Evolutionary conservation across 306 rosid species (phyloP).

Genomic region (Rubus parviflorus): DNA sequence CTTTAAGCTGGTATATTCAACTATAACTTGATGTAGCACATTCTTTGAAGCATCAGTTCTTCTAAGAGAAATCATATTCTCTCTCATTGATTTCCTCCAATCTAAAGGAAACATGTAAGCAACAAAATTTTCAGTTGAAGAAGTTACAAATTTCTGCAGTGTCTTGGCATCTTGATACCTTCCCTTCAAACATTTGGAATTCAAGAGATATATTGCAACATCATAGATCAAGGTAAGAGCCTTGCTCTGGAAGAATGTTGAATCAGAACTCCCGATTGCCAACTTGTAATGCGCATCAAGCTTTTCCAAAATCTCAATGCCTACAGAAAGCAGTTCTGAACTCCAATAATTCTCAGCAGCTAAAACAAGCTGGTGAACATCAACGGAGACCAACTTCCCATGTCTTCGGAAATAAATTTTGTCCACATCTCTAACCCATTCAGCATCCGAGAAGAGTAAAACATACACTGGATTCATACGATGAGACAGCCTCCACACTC

Average conservation of each 20-base stretch:
- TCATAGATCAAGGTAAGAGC: slow-evolving; percentile 11
- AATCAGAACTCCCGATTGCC: slow-evolving; percentile 8
- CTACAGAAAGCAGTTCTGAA: slow-evolving; percentile 45
- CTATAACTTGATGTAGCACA: no score
- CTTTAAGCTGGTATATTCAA: no score
- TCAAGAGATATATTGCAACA: slow-evolving; percentile 18
- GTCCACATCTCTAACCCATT: slow-evolving; percentile 44
- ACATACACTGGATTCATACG: slow-evolving; percentile 21
- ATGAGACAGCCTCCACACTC: slow-evolving; percentile 34
- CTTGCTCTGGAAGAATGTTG: slow-evolving; percentile 16
- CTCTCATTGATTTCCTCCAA: no score
- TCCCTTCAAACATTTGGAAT: background rate
- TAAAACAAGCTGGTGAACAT: slow-evolving; percentile 25
- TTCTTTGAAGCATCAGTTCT: no score
- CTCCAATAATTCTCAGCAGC: slow-evolving; percentile 52
- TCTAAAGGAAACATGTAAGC: slow-evolving; percentile 10
- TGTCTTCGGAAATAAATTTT: slow-evolving; percentile 22
- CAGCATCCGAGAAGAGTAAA: slow-evolving; percentile 50
- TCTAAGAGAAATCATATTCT: no score
- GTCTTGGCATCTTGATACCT: background rate
- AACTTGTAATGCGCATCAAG: slow-evolving; percentile 32
- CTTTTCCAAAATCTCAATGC: slow-evolving; percentile 38
- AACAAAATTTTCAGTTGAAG: slow-evolving; percentile 29
- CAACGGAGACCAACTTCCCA: slow-evolving; percentile 34
- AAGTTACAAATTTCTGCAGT: slow-evolving; percentile 10